Conservation (phyloP, 805 yeast genomes). For the Cyberlindnera sargentensis region DNA sequence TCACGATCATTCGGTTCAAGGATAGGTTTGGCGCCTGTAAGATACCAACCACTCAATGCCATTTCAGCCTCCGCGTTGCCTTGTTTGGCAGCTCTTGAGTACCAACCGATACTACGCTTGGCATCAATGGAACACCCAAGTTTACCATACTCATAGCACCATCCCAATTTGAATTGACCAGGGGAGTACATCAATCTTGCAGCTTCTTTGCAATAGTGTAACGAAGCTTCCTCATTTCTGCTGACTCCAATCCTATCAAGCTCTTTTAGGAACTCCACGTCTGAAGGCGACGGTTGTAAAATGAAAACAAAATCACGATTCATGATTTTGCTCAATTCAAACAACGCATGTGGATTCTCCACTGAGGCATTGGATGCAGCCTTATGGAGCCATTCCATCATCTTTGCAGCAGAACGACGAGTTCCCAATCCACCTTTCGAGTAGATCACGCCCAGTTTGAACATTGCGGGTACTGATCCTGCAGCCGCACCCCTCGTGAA, state of each 20-base stretch:
- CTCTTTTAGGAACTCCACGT: slow-evolving; percentile 27
- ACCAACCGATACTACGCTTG: slow-evolving; percentile 64
- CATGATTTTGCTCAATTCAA: slow-evolving; percentile 49
- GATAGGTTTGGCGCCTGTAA: slow-evolving; percentile 56
- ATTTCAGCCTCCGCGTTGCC: slow-evolving; percentile 65
- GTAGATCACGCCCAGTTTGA: slow-evolving; percentile 61
- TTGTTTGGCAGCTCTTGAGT: slow-evolving; percentile 51
- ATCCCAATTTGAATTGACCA: slow-evolving; percentile 65
- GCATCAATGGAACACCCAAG: slow-evolving; percentile 46
- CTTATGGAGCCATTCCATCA: slow-evolving; percentile 44
- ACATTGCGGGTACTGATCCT: slow-evolving; percentile 63
- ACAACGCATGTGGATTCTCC: slow-evolving; percentile 48
- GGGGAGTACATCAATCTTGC: slow-evolving; percentile 56
- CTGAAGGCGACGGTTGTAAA: slow-evolving; percentile 15
- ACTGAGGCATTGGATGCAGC: slow-evolving; percentile 38
- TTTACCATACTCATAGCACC: slow-evolving; percentile 66
- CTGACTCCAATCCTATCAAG: slow-evolving; percentile 25
- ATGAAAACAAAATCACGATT: slow-evolving; percentile 36
- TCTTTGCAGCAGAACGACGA: slow-evolving; percentile 32
- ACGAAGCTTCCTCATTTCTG: slow-evolving; percentile 34
- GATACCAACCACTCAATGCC: slow-evolving; percentile 71
- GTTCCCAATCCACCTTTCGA: slow-evolving; percentile 41
- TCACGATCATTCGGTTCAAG: slow-evolving; percentile 51
- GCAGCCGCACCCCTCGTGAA: slow-evolving; percentile 55
- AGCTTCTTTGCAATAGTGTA: slow-evolving; percentile 49